Base-by-base conservation (phyloP, 2,329 filamentous ascomycete species). In the Domatiomyces globalis region DNA sequence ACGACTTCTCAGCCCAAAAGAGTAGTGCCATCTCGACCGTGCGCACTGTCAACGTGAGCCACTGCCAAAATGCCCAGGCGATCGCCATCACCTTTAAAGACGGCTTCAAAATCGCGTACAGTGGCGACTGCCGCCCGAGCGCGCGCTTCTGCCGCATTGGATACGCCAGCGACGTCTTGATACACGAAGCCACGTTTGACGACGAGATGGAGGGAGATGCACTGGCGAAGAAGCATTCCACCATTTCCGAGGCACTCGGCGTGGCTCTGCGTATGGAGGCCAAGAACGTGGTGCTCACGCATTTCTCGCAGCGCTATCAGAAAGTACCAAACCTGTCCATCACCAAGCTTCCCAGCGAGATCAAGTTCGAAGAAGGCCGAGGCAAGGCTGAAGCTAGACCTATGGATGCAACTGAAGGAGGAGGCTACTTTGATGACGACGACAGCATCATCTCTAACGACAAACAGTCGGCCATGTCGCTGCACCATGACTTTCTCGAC, bases 151-250 rank as follows among this genome's bases (percentile, higher is more conserved):
- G 80, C 0, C 59, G 67, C 10, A 84, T 90, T 48, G 94, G 86
- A 45, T 70, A 71, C 45, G 81, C 81, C 55, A 82, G 84, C 1
- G 94, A 90, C 12, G 76, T 98, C 5, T 78, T 95, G 4, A 80
- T 98, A 51, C 92, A 98, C 71, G 92, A 98, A 74, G 89, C 88
- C 56, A 98, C 92, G 0, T 96, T 98, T 63, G 87, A 92, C 60
- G 87, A 95, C 63, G 86, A 92, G 61, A 78, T 95, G 60, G 61
- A 68, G 42, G 78, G 76, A 15, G 89, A 95, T 62, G 92, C 92
- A 3, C 64, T 76, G 25, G 85, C 84, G 49, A 98, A 98, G 78
- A 88, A 84, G 63, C 92, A 98, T 71, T 86, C 79, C 42, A 98
- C 92, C 7, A 86, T 88, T 55, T 78, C 78, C 12, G 92, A 98